Evolutionary conservation across 805 yeast genomes (phyloP).

Genomic region (Ascoidea asiatica): DNA sequence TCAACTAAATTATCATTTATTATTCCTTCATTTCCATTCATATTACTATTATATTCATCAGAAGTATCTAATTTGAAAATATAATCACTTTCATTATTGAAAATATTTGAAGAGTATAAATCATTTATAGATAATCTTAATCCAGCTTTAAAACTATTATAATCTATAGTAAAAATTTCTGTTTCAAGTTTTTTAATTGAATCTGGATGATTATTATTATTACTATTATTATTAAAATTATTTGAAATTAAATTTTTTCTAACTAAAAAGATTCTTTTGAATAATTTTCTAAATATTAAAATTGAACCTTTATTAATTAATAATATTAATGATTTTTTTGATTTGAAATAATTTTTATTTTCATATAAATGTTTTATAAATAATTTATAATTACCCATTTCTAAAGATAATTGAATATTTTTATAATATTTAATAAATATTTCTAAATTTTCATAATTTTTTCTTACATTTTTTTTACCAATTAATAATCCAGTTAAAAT

Average conservation of each 20-base stretch:
- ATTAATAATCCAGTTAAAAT: neutral
- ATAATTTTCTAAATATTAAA: neutral
- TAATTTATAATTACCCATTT: neutral
- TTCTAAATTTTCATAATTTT: too few relatives aligned
- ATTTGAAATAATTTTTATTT: too few relatives aligned
- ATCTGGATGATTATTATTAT: too few relatives aligned
- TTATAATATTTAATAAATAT: too few relatives aligned
- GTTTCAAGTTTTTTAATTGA: neutral
- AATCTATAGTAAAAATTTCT: neutral
- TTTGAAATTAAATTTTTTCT: neutral
- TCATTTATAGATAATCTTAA: neutral
- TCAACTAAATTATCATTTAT: slow-evolving; percentile 3
- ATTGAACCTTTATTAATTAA: neutral
- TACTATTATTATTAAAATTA: too few relatives aligned
- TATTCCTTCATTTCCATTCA: neutral
- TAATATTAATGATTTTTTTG: neutral
- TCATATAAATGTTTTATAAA: neutral
- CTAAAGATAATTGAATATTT: neutral
- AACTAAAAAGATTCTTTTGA: neutral
- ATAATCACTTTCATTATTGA: too few relatives aligned
- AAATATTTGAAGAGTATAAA: neutral
- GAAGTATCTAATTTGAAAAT: neutral
- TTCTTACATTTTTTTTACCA: neutral
- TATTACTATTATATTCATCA: neutral
- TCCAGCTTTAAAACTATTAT: slow-evolving; percentile 3